Evolutionary conservation across 148 eudicot species (phyloP).

Genomic region (Persicaria tinctoria): DNA sequence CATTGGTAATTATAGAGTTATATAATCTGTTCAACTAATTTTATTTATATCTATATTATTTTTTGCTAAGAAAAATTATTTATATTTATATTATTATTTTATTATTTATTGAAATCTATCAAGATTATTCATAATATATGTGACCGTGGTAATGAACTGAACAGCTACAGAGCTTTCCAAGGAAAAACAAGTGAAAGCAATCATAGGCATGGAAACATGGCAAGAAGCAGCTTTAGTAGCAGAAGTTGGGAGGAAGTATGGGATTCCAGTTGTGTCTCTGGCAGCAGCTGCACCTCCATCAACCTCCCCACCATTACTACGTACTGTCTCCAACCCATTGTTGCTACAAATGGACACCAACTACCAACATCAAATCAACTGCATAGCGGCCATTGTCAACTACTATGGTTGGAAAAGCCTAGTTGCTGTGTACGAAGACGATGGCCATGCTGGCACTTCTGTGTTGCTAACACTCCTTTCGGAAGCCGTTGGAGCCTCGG

Average conservation of each 20-base stretch:
- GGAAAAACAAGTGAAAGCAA: slow-evolving; percentile 21
- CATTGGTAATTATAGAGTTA: no score
- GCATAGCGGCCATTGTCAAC: slow-evolving; percentile 25
- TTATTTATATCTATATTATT: no score
- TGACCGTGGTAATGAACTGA: no score
- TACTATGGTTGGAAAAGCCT: slow-evolving; percentile 37
- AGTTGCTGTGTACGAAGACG: slow-evolving; percentile 37
- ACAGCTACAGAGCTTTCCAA: background rate
- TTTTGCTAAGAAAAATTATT: no score
- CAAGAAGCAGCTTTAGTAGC: slow-evolving; percentile 30
- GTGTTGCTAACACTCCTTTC: slow-evolving; percentile 21
- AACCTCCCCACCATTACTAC: background rate
- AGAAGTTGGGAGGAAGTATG: slow-evolving; percentile 18
- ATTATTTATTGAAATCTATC: no score
- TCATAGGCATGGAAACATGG: slow-evolving; percentile 30
- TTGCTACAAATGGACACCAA: slow-evolving; percentile 30
- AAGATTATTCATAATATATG: no score
- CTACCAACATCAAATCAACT: slow-evolving; percentile 19
- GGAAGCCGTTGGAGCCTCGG: slow-evolving; percentile 22
- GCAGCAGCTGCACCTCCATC: slow-evolving; percentile 9
- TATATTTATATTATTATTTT: no score
- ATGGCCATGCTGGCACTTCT: slow-evolving; percentile 26
- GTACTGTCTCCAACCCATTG: background rate
- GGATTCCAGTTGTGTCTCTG: slow-evolving; percentile 36
- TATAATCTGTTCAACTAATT: no score